These are phyloP conservation scores for Gonium pectorale DNA, from an alignment of 139 green algal genomes.

Conservation along the genomic window DNA sequence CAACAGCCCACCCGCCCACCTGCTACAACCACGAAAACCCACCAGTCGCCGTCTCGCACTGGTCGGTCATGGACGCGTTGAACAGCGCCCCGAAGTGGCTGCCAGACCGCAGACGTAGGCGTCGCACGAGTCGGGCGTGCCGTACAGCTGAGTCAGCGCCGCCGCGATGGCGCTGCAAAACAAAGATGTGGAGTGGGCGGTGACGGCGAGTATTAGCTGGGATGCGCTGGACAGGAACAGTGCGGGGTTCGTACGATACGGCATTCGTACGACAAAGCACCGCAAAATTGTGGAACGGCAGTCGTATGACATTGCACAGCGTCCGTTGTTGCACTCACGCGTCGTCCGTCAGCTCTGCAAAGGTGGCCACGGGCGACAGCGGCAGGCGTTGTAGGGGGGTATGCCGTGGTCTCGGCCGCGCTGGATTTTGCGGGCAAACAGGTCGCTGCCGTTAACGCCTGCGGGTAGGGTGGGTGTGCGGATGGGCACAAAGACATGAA, in stretches of 20 bases:
- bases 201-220: too few species aligned
- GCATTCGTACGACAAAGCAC: too few species aligned
- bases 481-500: too few species aligned
- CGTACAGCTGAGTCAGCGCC: constrained; percentile 38
- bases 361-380: constrained; percentile 28
- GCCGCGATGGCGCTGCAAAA: background rate
- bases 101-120: constrained; percentile 54
- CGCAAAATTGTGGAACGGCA: too few species aligned
- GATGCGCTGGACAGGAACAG: too few species aligned
- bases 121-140: constrained; percentile 40
- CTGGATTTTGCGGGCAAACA: constrained; percentile 58
- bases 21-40: too few species aligned
- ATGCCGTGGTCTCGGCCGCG: constrained; percentile 58
- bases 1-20: too few species aligned
- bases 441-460: constrained; percentile 50
- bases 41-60: constrained; percentile 56
- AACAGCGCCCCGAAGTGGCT: constrained; percentile 51
- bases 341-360: constrained; percentile 39
- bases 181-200: too few species aligned
- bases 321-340: too few species aligned
- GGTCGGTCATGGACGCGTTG: constrained; percentile 45
- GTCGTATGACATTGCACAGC: too few species aligned
- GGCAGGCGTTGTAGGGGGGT: constrained; percentile 56
- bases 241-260: too few species aligned
- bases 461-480: too few species aligned